Base-by-base conservation (phyloP, 2,329 filamentous ascomycete genomes). In the Rosellinia necatrix region DNA sequence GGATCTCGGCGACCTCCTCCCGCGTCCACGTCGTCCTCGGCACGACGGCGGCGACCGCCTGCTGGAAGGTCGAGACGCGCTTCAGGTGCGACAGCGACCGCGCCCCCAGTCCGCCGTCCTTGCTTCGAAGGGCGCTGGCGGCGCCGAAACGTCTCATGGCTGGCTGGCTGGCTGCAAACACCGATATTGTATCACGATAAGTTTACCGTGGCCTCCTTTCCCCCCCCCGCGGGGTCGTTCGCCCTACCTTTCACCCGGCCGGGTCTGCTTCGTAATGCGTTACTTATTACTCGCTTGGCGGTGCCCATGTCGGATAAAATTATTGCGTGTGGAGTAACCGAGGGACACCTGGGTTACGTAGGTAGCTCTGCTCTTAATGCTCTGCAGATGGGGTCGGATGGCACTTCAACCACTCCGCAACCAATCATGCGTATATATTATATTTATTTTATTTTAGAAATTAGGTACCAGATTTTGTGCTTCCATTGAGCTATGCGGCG, bases 1-100 rank as follows among this genome's bases (percentile, higher is more conserved):
- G 96, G 65, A 96, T 88, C 61, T 89, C 84, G 8, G 87, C 78
- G 60, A 96, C 91, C 75, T 96, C 89, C 61, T 92, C 86, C 62
- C 82, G 85, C 5, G 90, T 90, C 92, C 91, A 96, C 72, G 87
- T 82, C 67, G 86, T 87, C 46, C 90, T 80, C 10, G 89, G 83
- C 5, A 70, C 75, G 1, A 75, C 80, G 19, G 87, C 85, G 40
- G 81, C 77, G 19, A 89, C 78, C 7, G 89, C 88, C 30, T 50
- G 48, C 49, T 53, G 41, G 35, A 56, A 58, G 15, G 56, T 58
- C 21, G 50, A 58, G 25, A 51, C 44, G 42, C 40, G 37, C 21
- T 51, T 38, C 25, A 25, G 50, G 9, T 17, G 41, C 6, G 37
- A 21, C n/a, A n/a, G n/a, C 15, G 44, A 49, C 1, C 42, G 27